phyloP scores from a whole-genome alignment of 768 basidiomycete genomes.

The Trametes cinnabarina region DNA sequence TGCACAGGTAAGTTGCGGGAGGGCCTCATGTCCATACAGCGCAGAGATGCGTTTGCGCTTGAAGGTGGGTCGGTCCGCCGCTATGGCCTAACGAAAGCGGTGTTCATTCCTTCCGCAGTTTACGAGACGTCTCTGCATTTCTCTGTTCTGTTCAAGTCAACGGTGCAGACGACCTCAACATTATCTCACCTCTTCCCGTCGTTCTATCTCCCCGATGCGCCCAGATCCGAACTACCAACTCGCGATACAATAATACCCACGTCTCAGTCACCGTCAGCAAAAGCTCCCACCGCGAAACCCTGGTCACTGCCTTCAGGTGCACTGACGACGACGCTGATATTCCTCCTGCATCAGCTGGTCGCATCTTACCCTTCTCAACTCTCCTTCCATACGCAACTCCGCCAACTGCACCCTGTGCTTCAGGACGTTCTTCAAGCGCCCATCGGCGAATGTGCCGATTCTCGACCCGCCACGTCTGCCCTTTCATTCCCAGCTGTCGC shows the following conservation, averaged over 20 bases:
- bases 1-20: slow-evolving; percentile 71
- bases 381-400: slow-evolving; percentile 47
- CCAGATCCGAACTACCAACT: not conserved
- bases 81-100: not conserved
- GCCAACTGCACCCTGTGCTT: slow-evolving; percentile 40
- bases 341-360: slow-evolving; percentile 58
- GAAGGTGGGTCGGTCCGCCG: slow-evolving; percentile 53
- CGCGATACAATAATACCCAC: not conserved
- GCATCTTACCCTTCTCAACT: slow-evolving; percentile 64
- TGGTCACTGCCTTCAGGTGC: not conserved
- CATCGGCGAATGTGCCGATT: not conserved
- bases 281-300: not conserved
- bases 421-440: slow-evolving; percentile 15
- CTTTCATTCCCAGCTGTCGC: not conserved
- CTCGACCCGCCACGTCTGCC: not conserved
- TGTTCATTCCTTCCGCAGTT: slow-evolving; percentile 38
- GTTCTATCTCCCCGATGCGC: slow-evolving; percentile 27
- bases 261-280: not conserved
- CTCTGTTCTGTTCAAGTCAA: slow-evolving; percentile 58
- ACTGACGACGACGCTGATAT: slow-evolving; percentile 27
- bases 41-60: slow-evolving; percentile 59
- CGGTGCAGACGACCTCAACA: slow-evolving; percentile 60
- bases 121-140: slow-evolving; percentile 75
- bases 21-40: slow-evolving; percentile 59
- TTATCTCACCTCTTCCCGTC: slow-evolving; percentile 57